phyloP scores from a whole-genome alignment of 2,329 filamentous ascomycete genomes.

The Annulohypoxylon truncatum region DNA sequence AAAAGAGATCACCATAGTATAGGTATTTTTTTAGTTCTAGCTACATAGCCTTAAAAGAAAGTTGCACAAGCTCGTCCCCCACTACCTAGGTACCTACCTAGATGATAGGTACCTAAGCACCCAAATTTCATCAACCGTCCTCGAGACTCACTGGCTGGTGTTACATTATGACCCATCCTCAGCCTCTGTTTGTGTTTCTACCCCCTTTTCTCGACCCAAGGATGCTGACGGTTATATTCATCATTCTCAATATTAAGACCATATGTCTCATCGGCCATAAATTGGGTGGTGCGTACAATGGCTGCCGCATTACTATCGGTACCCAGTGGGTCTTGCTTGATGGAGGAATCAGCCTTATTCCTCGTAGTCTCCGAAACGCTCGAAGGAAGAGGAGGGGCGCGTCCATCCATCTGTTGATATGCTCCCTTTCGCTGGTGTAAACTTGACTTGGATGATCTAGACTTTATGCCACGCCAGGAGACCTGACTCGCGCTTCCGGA shows the following conservation, averaged over 20 bases:
- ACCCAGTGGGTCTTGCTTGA: neutral
- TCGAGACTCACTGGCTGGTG: too few species aligned
- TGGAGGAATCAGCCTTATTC: too few species aligned
- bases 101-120: too few species aligned
- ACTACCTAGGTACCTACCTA: too few species aligned
- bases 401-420: neutral
- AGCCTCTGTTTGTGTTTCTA: neutral
- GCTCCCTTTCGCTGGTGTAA: neutral
- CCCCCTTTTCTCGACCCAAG: neutral
- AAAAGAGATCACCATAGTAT: too few species aligned
- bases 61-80: too few species aligned
- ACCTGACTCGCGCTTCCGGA: neutral
- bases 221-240: slow-evolving; percentile 1
- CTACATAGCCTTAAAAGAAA: too few species aligned
- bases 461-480: neutral
- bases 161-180: too few species aligned
- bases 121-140: too few species aligned
- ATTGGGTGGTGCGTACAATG: slow-evolving; percentile 4
- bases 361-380: neutral
- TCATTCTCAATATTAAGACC: neutral
- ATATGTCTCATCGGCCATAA: neutral
- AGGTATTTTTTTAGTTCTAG: too few species aligned
- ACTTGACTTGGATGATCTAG: neutral
- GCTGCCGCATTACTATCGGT: neutral
- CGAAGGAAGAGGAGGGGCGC: neutral